These are phyloP conservation scores for Rosa chinensis DNA, from an alignment of 306 rosid species.

Conservation along the genomic window DNA sequence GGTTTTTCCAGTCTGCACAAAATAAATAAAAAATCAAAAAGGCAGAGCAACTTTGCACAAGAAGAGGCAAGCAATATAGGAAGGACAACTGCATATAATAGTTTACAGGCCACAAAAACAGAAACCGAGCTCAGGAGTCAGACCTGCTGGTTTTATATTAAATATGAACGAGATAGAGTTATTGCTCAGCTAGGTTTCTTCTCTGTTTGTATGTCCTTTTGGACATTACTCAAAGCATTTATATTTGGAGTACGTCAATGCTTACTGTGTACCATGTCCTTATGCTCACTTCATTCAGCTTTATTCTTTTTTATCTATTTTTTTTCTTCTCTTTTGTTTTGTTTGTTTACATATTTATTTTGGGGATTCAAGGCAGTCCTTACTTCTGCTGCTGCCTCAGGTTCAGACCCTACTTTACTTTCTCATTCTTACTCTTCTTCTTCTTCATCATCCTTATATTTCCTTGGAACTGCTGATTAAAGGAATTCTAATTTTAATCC, in stretches of 20 bases:
- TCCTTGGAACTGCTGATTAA: not conserved
- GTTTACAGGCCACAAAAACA: not conserved
- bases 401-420: not conserved
- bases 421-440: not conserved
- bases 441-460: not conserved
- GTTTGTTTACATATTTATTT: not conserved
- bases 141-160: not conserved
- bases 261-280: not conserved
- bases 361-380: not conserved
- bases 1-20: no score
- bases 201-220: not conserved
- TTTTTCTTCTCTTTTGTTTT: not conserved
- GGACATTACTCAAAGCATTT: not conserved
- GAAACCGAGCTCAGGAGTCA: not conserved
- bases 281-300: not conserved
- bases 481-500: not conserved
- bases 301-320: not conserved
- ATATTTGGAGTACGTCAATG: not conserved
- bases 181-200: not conserved
- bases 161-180: not conserved
- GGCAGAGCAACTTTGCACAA: not conserved
- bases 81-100: not conserved
- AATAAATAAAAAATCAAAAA: no score
- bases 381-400: not conserved
- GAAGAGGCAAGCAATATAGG: not conserved